Evolutionary conservation across 805 yeast species (phyloP).

Genomic region (Hanseniaspora occidentalis): DNA sequence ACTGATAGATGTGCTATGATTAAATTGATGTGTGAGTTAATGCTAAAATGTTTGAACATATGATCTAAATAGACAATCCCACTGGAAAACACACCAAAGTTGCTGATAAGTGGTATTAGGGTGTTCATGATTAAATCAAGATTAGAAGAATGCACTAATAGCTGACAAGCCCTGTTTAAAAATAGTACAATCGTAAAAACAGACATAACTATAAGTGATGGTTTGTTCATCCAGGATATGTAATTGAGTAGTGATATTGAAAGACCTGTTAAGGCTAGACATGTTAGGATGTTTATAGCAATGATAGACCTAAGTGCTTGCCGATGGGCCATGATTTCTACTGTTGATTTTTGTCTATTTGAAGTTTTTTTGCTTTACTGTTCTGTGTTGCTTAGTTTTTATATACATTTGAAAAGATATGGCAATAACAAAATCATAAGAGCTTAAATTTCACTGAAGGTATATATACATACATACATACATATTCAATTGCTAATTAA

Average conservation of each 20-base stretch:
- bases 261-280: not conserved
- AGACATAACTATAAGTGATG: slow-evolving; percentile 1
- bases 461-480: too few species aligned
- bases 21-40: not conserved
- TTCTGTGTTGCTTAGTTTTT: too few species aligned
- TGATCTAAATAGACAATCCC: slow-evolving; percentile 1
- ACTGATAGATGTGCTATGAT: slow-evolving; percentile 3
- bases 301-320: not conserved
- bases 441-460: too few species aligned
- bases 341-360: too few species aligned
- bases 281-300: not conserved
- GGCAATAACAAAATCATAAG: too few species aligned
- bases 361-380: too few species aligned
- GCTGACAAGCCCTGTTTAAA: not conserved
- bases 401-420: too few species aligned
- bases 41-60: not conserved
- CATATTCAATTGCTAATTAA: too few species aligned
- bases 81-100: not conserved
- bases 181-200: not conserved
- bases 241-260: not conserved
- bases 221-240: not conserved
- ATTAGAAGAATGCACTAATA: too few species aligned
- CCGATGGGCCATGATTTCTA: not conserved
- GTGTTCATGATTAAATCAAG: too few species aligned
- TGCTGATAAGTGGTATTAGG: too few species aligned